These are phyloP conservation scores for Aureobasidium musti DNA, from an alignment of 2,329 filamentous ascomycete genomes.

Conservation along the genomic window DNA sequence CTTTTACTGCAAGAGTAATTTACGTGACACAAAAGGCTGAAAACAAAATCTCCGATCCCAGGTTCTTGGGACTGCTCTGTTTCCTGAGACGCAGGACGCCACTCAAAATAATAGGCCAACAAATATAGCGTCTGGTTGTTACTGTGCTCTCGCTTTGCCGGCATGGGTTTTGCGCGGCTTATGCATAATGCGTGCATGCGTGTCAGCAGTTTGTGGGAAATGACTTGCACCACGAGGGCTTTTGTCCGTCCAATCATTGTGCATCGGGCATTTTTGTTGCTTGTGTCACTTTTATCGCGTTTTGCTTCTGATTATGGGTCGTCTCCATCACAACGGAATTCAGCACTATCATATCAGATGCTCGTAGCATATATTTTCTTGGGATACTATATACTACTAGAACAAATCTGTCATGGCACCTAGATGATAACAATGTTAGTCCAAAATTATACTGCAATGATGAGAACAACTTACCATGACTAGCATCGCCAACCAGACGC, in stretches of 20 bases:
- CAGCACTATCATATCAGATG: too few species aligned
- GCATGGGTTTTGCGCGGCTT: background rate
- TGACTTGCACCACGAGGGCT: conserved; percentile 3
- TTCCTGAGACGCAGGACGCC: conserved; percentile 6
- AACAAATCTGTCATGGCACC: conserved; percentile 78
- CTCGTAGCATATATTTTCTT: background rate
- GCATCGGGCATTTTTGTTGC: background rate
- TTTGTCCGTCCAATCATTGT: background rate
- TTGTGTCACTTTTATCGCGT: background rate
- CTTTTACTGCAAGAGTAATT: background rate
- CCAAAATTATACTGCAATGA: background rate
- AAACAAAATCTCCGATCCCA: conserved; percentile 18
- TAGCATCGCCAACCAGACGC: conserved; percentile 82
- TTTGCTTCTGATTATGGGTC: background rate
- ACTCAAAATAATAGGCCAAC: background rate
- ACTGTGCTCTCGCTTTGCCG: background rate
- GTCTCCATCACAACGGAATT: too few species aligned
- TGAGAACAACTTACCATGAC: conserved; percentile 60
- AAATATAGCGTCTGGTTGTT: too few species aligned
- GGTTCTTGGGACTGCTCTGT: background rate
- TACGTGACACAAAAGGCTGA: conserved; percentile 3
- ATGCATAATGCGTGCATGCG: background rate
- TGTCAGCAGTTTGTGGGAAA: background rate
- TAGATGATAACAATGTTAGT: conserved; percentile 12
- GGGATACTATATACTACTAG: conserved; percentile 36